These are phyloP conservation scores for Plenodomus lindquistii DNA, from an alignment of 2,329 filamentous ascomycete species.

Conservation along the genomic window DNA sequence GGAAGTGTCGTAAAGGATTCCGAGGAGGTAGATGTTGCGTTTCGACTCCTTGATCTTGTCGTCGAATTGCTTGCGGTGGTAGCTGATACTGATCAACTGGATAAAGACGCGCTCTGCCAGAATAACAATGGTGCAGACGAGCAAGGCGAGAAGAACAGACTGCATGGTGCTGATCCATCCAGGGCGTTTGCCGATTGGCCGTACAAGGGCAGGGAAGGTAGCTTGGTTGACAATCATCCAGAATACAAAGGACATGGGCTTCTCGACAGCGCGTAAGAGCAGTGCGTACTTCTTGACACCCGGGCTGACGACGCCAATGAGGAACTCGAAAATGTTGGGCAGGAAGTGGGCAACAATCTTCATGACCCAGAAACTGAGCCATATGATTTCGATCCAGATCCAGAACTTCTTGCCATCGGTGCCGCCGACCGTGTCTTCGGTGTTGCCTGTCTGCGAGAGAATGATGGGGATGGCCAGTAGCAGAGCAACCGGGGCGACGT, in stretches of 20 bases:
- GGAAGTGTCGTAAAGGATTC: slow-evolving; percentile 88
- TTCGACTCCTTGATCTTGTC: slow-evolving; percentile 87
- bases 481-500: slow-evolving; percentile 61
- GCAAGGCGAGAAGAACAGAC: slow-evolving; percentile 67
- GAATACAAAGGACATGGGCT: slow-evolving; percentile 62
- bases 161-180: slow-evolving; percentile 62
- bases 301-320: slow-evolving; percentile 66
- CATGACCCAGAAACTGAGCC: slow-evolving; percentile 65
- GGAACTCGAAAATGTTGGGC: slow-evolving; percentile 62
- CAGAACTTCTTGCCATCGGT: slow-evolving; percentile 65
- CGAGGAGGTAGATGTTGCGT: slow-evolving; percentile 77
- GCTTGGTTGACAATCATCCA: slow-evolving; percentile 64
- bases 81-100: slow-evolving; percentile 82
- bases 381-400: slow-evolving; percentile 67
- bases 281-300: slow-evolving; percentile 67
- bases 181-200: slow-evolving; percentile 15
- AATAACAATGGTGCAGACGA: slow-evolving; percentile 71
- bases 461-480: slow-evolving; percentile 67
- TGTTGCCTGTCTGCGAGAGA: slow-evolving; percentile 56
- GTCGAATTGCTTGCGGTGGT: slow-evolving; percentile 83
- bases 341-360: slow-evolving; percentile 64
- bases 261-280: slow-evolving; percentile 61
- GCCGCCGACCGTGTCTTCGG: slow-evolving; percentile 53
- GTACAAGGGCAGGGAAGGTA: slow-evolving; percentile 57
- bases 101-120: slow-evolving; percentile 78